Base-by-base conservation (phyloP, 139 green algal genomes). In the Zygnema circumcarinatum region DNA sequence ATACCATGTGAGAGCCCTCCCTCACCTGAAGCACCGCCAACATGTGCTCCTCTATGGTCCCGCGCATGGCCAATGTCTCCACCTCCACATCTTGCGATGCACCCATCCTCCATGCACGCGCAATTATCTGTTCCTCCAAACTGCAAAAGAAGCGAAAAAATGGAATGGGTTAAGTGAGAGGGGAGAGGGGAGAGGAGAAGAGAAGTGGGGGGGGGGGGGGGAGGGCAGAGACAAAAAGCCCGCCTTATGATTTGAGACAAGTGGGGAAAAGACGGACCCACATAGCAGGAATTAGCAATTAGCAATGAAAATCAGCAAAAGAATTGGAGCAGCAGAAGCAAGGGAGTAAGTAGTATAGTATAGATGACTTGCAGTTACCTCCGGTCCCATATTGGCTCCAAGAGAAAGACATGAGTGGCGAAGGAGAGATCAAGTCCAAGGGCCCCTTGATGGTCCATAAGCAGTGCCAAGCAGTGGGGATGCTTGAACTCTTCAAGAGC, bases 341-440 rank as follows among this genome's bases (percentile, higher is more conserved):
- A n/a, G n/a, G n/a, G n/a, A n/a, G n/a, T n/a, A n/a, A n/a, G n/a
- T n/a, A n/a, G n/a, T n/a, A n/a, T n/a, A n/a, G n/a, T n/a, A n/a
- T n/a, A n/a, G n/a, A n/a, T n/a, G n/a, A n/a, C n/a, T n/a, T n/a
- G n/a, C 3, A 56, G 38, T 41, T 16, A 90, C 76, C 85, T 90
- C 32, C 47, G 80, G 86, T 99, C 95, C n/a, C 88, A 91, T 35
- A 99, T 89, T 0, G 97, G 97, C 92, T 99, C 97, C 96, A 98
- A 97, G 29, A 99, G 88, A 80, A 98, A 97, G 11, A 99, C 95
- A 67, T 94, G 86, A 25, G 72, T 78, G 20, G 95, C 96, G 88
- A 98, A 98, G 22, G 88, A 94, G 67, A 99, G 93, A 89, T 98
- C 97, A 42, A 99, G 92, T 0, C 97, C 97, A 38, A 98, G 94